A percentile compares a stretch with the other conserved stretches of the same genome.
Conservation (phyloP, 805 yeast species). For the Saccharomycopsis sp. region DNA sequence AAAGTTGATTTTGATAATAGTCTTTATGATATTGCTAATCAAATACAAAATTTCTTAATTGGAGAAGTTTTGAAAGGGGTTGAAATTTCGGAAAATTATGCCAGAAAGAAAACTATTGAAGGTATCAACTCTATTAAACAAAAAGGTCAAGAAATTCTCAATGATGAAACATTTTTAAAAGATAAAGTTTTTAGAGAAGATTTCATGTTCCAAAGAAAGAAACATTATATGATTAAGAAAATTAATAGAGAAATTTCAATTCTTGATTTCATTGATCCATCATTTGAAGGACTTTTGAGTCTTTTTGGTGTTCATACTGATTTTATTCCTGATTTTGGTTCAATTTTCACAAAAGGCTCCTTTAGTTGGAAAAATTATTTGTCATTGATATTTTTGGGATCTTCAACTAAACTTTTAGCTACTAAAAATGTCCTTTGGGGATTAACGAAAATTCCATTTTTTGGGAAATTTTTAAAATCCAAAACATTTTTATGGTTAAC, state of each 20-base stretch:
- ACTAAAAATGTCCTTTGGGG: conserved; percentile 12
- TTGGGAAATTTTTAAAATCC: conserved; percentile 8
- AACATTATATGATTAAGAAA: conserved; percentile 49
- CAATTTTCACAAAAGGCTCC: no score
- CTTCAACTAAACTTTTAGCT: conserved; percentile 22
- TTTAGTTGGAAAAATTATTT: conserved; percentile 24
- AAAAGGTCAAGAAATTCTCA: conserved; percentile 55
- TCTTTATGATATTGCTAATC: conserved; percentile 56
- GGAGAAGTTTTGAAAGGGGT: conserved; percentile 58
- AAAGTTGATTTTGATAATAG: conserved; percentile 47
- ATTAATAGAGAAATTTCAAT: conserved; percentile 51
- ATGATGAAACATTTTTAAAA: conserved; percentile 42
- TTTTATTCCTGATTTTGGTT: conserved; percentile 20
- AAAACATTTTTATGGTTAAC: conserved; percentile 23
- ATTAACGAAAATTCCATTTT: conserved; percentile 22
- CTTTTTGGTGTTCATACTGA: conserved; percentile 29
- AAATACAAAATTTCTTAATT: conserved; percentile 59
- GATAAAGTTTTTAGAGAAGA: conserved; percentile 58
- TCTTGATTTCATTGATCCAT: conserved; percentile 74
- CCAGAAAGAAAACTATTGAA: conserved; percentile 47
- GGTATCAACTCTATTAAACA: conserved; percentile 53
- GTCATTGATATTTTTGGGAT: conserved; percentile 23
- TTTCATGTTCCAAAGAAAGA: conserved; percentile 72
- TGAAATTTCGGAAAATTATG: conserved; percentile 51
- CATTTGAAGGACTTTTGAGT: conserved; percentile 45